These are phyloP conservation scores for Angomonas deanei DNA, from an alignment of 208 protist species.

Conservation along the genomic window DNA sequence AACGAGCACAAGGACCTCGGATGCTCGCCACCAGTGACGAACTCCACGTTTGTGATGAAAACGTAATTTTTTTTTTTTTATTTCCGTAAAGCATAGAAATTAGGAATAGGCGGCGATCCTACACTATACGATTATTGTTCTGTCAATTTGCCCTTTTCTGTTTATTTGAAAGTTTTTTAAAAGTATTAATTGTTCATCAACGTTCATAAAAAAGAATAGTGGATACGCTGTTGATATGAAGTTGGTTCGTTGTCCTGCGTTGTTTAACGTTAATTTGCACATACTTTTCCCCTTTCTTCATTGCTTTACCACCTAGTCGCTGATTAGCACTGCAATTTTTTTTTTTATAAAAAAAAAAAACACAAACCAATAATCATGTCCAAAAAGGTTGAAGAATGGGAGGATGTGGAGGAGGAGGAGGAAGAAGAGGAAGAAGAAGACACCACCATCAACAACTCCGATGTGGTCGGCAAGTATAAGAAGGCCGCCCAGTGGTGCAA, in stretches of 20 bases:
- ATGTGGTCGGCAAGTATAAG: conserved; percentile 97
- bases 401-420: conserved; percentile 22
- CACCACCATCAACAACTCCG: conserved; percentile 91
- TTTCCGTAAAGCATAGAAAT: no score
- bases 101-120: no score
- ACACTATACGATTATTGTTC: no score
- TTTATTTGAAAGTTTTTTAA: background rate
- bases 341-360: conserved; percentile 1
- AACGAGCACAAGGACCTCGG: conserved; percentile 28
- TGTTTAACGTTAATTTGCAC: background rate
- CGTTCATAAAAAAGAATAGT: no score
- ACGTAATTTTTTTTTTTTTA: background rate
- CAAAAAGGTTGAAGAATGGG: conserved; percentile 57
- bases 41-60: conserved; percentile 15
- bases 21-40: conserved; percentile 39
- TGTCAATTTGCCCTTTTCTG: background rate
- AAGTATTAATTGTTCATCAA: background rate
- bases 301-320: background rate
- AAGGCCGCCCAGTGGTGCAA: conserved; percentile 95
- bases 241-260: background rate
- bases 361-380: conserved; percentile 34
- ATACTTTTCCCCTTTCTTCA: background rate
- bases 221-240: no score
- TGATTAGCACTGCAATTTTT: background rate
- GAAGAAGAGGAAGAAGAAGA: conserved; percentile 86